phyloP scores from a whole-genome alignment of 2,329 filamentous ascomycete genomes.

The Trichocomaceae sp. region DNA sequence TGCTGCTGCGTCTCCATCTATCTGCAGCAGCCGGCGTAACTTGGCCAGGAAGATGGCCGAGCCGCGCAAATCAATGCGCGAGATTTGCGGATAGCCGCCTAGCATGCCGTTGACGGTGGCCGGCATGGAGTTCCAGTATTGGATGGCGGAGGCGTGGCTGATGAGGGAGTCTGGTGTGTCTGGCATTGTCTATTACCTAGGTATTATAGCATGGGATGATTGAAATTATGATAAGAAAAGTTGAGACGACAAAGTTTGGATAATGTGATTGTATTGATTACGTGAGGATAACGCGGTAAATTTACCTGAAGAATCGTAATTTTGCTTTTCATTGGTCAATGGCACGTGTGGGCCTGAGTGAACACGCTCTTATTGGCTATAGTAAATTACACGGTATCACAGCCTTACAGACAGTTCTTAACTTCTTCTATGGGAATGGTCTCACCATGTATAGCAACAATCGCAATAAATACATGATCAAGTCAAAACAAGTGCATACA shows the following conservation, averaged over 20 bases:
- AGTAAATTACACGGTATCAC: neutral
- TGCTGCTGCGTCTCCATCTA: neutral
- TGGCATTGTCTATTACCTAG: too few species aligned
- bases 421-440: too few species aligned
- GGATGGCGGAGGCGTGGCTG: slow-evolving; percentile 21
- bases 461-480: too few species aligned
- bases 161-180: slow-evolving; percentile 27
- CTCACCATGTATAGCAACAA: too few species aligned
- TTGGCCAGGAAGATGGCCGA: slow-evolving; percentile 64
- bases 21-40: slow-evolving; percentile 41
- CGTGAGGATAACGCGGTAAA: neutral
- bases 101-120: slow-evolving; percentile 59
- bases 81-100: slow-evolving; percentile 64
- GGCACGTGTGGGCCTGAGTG: neutral
- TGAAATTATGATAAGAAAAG: too few species aligned
- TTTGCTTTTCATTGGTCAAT: neutral
- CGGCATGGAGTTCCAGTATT: slow-evolving; percentile 34
- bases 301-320: neutral
- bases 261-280: neutral
- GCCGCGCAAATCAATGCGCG: slow-evolving; percentile 63
- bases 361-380: neutral
- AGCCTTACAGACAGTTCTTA: neutral
- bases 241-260: neutral
- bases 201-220: too few species aligned
- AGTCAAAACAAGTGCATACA: too few species aligned